phyloP scores from a whole-genome alignment of 1,139 yeast genomes.

The Hansenula sp. region DNA sequence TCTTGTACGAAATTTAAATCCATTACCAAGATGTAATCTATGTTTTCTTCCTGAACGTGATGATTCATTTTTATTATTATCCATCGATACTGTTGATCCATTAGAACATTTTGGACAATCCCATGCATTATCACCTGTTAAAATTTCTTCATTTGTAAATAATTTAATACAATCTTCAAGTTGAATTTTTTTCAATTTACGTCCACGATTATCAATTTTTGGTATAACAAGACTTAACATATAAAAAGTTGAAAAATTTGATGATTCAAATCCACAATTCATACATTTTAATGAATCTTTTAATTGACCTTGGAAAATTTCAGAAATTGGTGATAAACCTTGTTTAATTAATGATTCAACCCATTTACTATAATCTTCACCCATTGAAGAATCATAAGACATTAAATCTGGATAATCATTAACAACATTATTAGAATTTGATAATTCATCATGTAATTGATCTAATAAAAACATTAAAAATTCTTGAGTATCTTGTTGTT shows the following conservation, averaged over 20 bases:
- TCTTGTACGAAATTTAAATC: slow-evolving; percentile 19
- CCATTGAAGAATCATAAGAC: slow-evolving; percentile 29
- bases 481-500: slow-evolving; percentile 80
- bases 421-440: slow-evolving; percentile 34
- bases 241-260: slow-evolving; percentile 56
- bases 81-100: too few species aligned
- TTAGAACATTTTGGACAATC: slow-evolving; percentile 67
- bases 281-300: slow-evolving; percentile 61
- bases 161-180: slow-evolving; percentile 61
- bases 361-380: slow-evolving; percentile 58
- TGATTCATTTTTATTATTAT: slow-evolving; percentile 11
- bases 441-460: slow-evolving; percentile 63
- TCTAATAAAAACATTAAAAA: slow-evolving; percentile 63
- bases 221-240: slow-evolving; percentile 70
- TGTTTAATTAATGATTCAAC: slow-evolving; percentile 42
- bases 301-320: slow-evolving; percentile 62
- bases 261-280: slow-evolving; percentile 57
- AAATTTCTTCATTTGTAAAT: slow-evolving; percentile 63
- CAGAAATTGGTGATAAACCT: slow-evolving; percentile 64
- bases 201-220: slow-evolving; percentile 24
- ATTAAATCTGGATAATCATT: slow-evolving; percentile 33
- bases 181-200: slow-evolving; percentile 31
- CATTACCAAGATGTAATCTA: slow-evolving; percentile 14
- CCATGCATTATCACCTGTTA: slow-evolving; percentile 77
- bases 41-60: slow-evolving; percentile 9